Conservation (phyloP, 2,329 filamentous ascomycete species). For the Bipolaris sorokiniana region DNA sequence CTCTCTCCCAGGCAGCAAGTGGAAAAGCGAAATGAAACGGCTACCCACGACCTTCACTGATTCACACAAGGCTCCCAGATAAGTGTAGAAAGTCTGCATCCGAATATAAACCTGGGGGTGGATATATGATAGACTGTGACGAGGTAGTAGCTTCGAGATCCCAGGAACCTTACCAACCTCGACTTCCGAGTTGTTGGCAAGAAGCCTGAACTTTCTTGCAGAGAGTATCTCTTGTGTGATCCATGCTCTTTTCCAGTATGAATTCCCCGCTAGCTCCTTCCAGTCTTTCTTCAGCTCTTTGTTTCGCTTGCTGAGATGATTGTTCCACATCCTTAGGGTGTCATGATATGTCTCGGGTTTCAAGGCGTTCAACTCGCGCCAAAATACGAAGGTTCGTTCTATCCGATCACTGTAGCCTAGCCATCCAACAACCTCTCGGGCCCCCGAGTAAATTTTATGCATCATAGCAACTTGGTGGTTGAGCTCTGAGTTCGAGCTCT, state of each 20-base stretch:
- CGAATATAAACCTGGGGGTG: neutral
- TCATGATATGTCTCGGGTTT: neutral
- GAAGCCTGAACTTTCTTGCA: conserved; percentile 1
- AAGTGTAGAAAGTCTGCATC: neutral
- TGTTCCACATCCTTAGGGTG: neutral
- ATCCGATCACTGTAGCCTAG: neutral
- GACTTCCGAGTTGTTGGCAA: neutral
- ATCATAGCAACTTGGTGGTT: too few relatives aligned
- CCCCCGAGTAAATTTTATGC: neutral
- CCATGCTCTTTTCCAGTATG: conserved; percentile 11
- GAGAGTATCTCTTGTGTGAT: conserved; percentile 12
- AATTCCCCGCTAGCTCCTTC: neutral
- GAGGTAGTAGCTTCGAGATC: neutral
- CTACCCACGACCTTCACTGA: neutral
- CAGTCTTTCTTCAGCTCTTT: neutral
- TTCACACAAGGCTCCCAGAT: neutral
- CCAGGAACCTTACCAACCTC: neutral
- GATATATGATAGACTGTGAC: neutral
- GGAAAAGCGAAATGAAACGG: neutral
- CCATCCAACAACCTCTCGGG: neutral
- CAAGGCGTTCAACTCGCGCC: neutral
- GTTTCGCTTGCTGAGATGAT: neutral
- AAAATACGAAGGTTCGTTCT: neutral
- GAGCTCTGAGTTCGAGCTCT: too few relatives aligned
- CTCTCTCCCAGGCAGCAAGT: neutral